These are phyloP conservation scores for Talaromyces borbonicus DNA, from an alignment of 495 filamentous ascomycete genomes.

Conservation along the genomic window DNA sequence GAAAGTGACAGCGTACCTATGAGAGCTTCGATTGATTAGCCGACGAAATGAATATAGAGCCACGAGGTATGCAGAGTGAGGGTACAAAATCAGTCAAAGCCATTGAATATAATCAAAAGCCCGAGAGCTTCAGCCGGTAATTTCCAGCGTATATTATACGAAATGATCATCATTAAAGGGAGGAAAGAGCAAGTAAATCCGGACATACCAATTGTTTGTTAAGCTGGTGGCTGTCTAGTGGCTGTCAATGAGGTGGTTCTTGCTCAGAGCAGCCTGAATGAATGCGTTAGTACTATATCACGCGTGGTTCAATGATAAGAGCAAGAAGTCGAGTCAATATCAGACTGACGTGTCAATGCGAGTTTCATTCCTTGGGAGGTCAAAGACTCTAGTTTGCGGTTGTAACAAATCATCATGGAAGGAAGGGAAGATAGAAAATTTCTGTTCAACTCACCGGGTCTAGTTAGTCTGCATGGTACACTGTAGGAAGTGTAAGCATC, in stretches of 20 bases:
- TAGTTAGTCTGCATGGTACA: too few relatives aligned
- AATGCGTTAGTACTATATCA: neutral
- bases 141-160: conserved; percentile 94
- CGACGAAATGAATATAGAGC: neutral
- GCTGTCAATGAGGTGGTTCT: too few relatives aligned
- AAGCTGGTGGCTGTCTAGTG: too few relatives aligned
- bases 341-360: conserved; percentile 98
- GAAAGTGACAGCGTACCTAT: conserved; percentile 8
- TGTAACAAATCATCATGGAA: conserved; percentile 62
- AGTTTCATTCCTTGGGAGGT: conserved; percentile 85
- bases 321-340: conserved; percentile 29
- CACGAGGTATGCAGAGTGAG: neutral
- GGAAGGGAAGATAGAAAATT: conserved; percentile 6
- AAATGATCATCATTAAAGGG: conserved; percentile 66
- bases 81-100: conserved; percentile 72
- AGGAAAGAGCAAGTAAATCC: conserved; percentile 4
- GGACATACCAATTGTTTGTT: conserved; percentile 2
- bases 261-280: too few relatives aligned
- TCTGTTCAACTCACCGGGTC: too few relatives aligned
- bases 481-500: too few relatives aligned
- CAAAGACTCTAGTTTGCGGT: conserved; percentile 99
- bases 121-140: conserved; percentile 90
- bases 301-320: too few relatives aligned
- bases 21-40: conserved; percentile 5
- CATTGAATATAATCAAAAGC: conserved; percentile 71